Percentiles rank a stretch among this genome's conserved stretches.
Evolutionary conservation across 176 grass and related monocot species (phyloP).

Genomic region (Musa schizocarpa): DNA sequence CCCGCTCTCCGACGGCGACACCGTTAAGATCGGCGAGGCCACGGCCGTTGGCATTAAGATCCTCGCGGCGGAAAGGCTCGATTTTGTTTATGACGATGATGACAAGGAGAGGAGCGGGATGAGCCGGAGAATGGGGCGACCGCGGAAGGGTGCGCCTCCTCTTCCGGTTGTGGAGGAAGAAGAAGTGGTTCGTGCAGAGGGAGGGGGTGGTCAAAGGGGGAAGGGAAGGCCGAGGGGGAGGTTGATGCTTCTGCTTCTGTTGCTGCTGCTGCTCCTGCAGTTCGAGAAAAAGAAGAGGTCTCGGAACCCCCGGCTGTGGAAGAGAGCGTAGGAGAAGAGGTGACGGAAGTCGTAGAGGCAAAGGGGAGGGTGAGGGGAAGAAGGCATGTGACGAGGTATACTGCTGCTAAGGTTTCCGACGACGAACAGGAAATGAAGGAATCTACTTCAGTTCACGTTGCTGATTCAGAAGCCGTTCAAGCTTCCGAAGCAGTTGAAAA

Average conservation of each 20-base stretch:
- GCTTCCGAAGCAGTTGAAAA: neutral
- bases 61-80: neutral
- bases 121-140: neutral
- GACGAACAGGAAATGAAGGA: constrained; percentile 13
- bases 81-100: neutral
- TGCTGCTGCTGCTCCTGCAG: neutral
- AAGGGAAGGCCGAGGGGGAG: constrained; percentile 3
- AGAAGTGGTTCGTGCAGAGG: neutral
- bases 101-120: constrained; percentile 16
- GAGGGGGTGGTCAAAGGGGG: neutral
- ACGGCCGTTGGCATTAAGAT: constrained; percentile 44
- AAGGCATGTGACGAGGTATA: constrained; percentile 10
- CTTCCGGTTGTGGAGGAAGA: constrained; percentile 4
- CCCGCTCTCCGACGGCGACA: constrained; percentile 49
- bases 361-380: constrained; percentile 1
- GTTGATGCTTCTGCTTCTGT: too few species aligned
- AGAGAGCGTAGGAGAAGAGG: neutral
- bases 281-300: constrained; percentile 5
- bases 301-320: neutral
- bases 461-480: constrained; percentile 4
- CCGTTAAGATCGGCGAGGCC: constrained; percentile 58
- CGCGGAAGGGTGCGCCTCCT: constrained; percentile 4
- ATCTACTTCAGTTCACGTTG: neutral
- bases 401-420: constrained; percentile 15
- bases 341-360: neutral